A percentile compares a stretch with the other conserved stretches of the same genome.
Evolutionary conservation across 441 rosid species (phyloP).

Genomic region (Corymbia calophylla): DNA sequence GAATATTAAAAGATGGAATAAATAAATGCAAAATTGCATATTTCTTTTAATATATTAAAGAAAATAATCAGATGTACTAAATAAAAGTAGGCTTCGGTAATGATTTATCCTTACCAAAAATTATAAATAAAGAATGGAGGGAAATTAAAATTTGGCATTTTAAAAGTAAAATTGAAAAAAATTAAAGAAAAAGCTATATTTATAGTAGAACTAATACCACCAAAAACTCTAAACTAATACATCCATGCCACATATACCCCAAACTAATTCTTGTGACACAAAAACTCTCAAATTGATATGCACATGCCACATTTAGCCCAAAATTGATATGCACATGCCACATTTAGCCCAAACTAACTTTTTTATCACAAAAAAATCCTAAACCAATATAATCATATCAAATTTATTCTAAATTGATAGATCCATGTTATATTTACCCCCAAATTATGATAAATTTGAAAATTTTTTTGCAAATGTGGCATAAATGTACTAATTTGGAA

Average conservation of each 20-base stretch:
- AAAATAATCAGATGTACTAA: background rate
- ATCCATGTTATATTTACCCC: background rate
- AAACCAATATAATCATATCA: rapidly evolving
- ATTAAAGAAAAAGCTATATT: background rate
- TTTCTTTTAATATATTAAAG: background rate
- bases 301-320: background rate
- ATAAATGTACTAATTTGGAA: no score
- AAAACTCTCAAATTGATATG: background rate
- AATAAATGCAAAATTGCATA: background rate
- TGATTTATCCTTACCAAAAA: background rate
- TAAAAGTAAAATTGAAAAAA: background rate
- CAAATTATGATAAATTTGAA: background rate
- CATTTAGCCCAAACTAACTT: background rate
- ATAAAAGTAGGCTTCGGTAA: background rate
- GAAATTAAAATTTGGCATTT: background rate
- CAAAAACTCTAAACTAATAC: background rate
- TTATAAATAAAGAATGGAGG: background rate
- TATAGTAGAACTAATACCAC: background rate
- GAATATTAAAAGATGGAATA: background rate
- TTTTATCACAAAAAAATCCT: background rate
- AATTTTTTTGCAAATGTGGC: no score
- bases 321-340: background rate
- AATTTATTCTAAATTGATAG: background rate
- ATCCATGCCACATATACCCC: background rate
- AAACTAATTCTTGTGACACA: background rate